Evolutionary conservation across 2,329 filamentous ascomycete genomes (phyloP), one percentile per base, ranked within the genome.

Genomic region (Trichoderma sp.): DNA sequence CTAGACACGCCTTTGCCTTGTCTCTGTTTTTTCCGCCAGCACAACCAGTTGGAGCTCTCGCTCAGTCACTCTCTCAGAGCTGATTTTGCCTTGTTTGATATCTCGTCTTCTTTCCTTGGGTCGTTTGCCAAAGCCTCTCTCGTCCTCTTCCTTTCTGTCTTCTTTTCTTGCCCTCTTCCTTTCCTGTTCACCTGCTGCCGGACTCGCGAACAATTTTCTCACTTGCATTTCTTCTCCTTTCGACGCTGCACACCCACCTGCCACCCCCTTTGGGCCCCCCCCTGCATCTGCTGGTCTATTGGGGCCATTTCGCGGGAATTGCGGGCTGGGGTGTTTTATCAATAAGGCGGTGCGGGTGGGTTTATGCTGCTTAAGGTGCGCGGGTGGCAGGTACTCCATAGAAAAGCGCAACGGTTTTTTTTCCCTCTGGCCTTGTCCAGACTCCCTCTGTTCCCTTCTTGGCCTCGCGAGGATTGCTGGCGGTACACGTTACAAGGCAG

Each of bases 301-400:
- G 60, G 68, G 60, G 67, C 52, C 58, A 57, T 56, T 57, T 64
- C 67, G 67, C 68, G 68, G 68, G 68, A 69, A 69, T 69, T 65
- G 60, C 68, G 68, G 68, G 68, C 68, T 69, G 68, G 68, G 60
- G 60, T 64, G 60, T 56, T 61, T 68, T 60, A 68, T 59, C 57
- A 68, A 55, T 53, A 60, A 47, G 43, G 47, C 56, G 65, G 65
- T 68, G 57, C 65, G 65, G 29, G 65, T 66, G 63, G 63, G 53
- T 55, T 63, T 55, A 29, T 40, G 56, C 33, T 49, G 37, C 63
- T 66, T 4, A 53, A 47, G 63, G 63, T 66, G 52, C 31, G 31
- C 35, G 56, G 63, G 64, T 59, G 37, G 37, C 64, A 37, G 37
- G 35, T 29, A n/a, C 64, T 67, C 31, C 64, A 43, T 59, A 40